Evolutionary conservation across 352 stramenopile species (phyloP).

Genomic region (Phytopythium aichiense): DNA sequence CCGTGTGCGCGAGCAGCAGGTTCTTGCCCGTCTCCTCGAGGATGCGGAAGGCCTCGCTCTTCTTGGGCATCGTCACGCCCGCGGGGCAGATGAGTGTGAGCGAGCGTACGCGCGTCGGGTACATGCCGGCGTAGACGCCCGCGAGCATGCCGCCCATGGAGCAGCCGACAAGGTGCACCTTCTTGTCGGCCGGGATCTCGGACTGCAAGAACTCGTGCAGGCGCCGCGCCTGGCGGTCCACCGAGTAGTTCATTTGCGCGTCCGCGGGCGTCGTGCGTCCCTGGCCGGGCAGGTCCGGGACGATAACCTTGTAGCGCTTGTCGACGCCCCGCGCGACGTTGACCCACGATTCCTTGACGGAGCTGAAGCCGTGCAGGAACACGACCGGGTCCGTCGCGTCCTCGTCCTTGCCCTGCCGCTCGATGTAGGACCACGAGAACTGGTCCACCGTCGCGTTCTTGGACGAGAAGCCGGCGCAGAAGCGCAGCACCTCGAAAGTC

Average conservation of each 20-base stretch:
- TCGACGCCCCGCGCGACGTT: constrained; percentile 45
- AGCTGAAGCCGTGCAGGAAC: constrained; percentile 73
- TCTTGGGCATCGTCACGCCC: constrained; percentile 61
- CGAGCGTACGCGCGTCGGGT: constrained; percentile 48
- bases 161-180: constrained; percentile 70
- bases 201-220: constrained; percentile 58
- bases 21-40: constrained; percentile 63
- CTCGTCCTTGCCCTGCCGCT: constrained; percentile 37
- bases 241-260: constrained; percentile 37
- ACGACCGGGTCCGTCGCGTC: constrained; percentile 46
- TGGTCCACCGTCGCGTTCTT: constrained; percentile 41
- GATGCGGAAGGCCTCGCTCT: constrained; percentile 50
- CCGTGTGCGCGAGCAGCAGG: constrained; percentile 51
- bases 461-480: constrained; percentile 42
- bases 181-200: constrained; percentile 38
- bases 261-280: constrained; percentile 53
- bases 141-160: constrained; percentile 79
- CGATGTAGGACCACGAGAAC: constrained; percentile 75
- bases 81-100: constrained; percentile 74
- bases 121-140: constrained; percentile 60
- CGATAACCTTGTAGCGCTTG: constrained; percentile 48
- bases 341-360: constrained; percentile 65
- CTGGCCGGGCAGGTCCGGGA: constrained; percentile 69
- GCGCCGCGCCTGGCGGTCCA: constrained; percentile 44
- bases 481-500: constrained; percentile 48